Base-by-base conservation (phyloP, 371 early-diverging fungal genomes). In the Choanephora cucurbitarum region DNA sequence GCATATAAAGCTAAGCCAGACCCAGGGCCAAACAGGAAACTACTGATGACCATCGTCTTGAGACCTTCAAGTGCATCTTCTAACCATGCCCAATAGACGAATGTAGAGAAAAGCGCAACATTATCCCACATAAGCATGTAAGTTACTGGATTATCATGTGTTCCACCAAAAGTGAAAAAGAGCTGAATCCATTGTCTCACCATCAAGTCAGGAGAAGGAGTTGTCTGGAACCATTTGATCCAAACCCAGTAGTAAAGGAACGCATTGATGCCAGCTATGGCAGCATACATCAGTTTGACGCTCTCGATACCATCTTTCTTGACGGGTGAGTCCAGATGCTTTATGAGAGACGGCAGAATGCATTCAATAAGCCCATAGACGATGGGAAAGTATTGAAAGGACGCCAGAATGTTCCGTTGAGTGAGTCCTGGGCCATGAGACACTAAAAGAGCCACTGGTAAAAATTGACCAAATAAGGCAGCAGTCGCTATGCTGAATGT, bases 41-140 rank as follows among this genome's bases (percentile, higher is more conserved):
- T 44, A 37, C 33, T 37, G 4, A 32, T 39, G 1, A 22, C 22
- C 7, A 57, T 22, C 1, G 37, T 24, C 39, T 44, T 49, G 0
- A 57, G 21, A 17, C 58, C 58, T 11, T 49, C 19, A 19, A 17
- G n/a, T 5, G 50, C 51, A 13, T 57, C 58, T 50, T 57, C 50
- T 1, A 57, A 28, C 51, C 50, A 49, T 14, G 50, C 34, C 58
- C 58, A 57, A 19, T 57, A 57, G 21, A 28, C 37, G 23, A 57
- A 50, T 17, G 58, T 50, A 15, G 22, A 19, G 7, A 50, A 57
- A 0, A 57, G 21, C 23, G 58, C 49, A 13, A 45, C 17, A 19
- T 37, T 34, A 44, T 57, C 58, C 49, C 49, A 50, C 23, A 57
- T 49, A 13, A 57, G 21, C 58, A 57, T 57, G 17, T 57, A 57